A percentile compares a stretch with the other conserved stretches of the same genome.
phyloP scores from a whole-genome alignment of 352 stramenopile species.

The Phytophthora cactorum region DNA sequence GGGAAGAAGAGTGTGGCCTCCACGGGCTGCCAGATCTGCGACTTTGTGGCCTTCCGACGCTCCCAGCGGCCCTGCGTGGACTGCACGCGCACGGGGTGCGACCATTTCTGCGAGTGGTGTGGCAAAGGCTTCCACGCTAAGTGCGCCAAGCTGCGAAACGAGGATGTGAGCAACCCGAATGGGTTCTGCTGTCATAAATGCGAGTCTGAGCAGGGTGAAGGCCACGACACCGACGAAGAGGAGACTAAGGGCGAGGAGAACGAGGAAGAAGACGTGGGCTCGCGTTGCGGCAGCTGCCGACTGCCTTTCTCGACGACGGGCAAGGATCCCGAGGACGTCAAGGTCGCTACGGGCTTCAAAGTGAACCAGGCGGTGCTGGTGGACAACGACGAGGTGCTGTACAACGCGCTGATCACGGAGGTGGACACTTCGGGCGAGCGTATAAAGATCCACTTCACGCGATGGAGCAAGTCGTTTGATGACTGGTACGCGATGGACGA shows the following conservation, averaged over 20 bases:
- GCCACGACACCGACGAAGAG: slow-evolving; percentile 58
- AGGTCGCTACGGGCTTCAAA: slow-evolving; percentile 52
- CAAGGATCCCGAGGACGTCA: slow-evolving; percentile 33
- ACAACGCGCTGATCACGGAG: slow-evolving; percentile 87
- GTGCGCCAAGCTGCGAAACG: slow-evolving; percentile 57
- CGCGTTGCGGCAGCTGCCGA: slow-evolving; percentile 69
- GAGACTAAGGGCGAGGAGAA: slow-evolving; percentile 38
- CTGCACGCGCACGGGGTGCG: slow-evolving; percentile 63
- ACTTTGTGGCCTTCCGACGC: slow-evolving; percentile 79
- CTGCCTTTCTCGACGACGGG: slow-evolving; percentile 55
- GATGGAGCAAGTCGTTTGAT: slow-evolving; percentile 89
- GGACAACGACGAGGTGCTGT: slow-evolving; percentile 87
- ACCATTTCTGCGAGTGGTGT: slow-evolving; percentile 89
- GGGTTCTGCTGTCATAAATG: slow-evolving; percentile 83
- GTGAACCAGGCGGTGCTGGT: slow-evolving; percentile 87
- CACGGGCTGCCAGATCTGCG: slow-evolving; percentile 80
- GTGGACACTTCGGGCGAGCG: slow-evolving; percentile 75
- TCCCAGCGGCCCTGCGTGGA: slow-evolving; percentile 70
- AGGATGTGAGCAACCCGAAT: slow-evolving; percentile 58
- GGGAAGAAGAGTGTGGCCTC: slow-evolving; percentile 56
- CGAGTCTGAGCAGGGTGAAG: slow-evolving; percentile 67
- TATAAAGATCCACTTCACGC: slow-evolving; percentile 89
- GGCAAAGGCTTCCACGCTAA: slow-evolving; percentile 81
- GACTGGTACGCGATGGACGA: slow-evolving; percentile 92
- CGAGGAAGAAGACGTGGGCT: slow-evolving; percentile 63